A percentile compares a stretch with the other conserved stretches of the same genome.
phyloP scores from a whole-genome alignment of 1,284 basidiomycete species.

The Neonothopanus nambi region DNA sequence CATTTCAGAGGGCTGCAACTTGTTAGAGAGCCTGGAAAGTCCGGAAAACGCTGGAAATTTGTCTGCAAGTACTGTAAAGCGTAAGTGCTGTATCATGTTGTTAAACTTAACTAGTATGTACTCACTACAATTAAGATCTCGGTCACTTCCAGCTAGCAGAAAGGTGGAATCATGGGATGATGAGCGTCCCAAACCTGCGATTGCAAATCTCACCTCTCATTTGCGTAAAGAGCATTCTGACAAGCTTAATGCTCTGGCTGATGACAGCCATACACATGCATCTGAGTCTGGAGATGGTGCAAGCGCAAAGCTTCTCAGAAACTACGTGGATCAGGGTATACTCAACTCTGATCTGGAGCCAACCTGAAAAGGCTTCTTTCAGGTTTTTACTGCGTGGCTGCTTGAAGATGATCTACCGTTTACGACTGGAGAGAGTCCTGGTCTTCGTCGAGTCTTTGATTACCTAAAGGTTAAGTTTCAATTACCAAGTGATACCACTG shows the following conservation, averaged over 20 bases:
- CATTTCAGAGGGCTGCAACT: constrained; percentile 19
- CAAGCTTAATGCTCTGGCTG: neutral
- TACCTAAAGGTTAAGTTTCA: constrained; percentile 18
- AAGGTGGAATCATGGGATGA: constrained; percentile 21
- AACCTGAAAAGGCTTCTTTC: constrained; percentile 27
- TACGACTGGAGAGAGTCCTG: constrained; percentile 28
- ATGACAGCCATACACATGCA: too few relatives aligned
- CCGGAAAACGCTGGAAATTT: constrained; percentile 26
- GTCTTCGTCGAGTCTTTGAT: constrained; percentile 22
- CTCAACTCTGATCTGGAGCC: constrained; percentile 25
- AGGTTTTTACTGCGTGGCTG: constrained; percentile 33
- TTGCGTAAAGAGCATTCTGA: constrained; percentile 7
- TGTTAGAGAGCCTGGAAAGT: constrained; percentile 7
- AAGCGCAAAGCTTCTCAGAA: constrained; percentile 24
- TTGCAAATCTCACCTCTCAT: constrained; percentile 28
- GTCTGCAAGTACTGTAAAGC: constrained; percentile 21
- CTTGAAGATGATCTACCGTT: constrained; percentile 31
- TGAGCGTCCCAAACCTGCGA: constrained; percentile 22
- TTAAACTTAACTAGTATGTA: neutral
- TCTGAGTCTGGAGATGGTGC: neutral
- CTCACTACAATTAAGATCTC: constrained; percentile 1
- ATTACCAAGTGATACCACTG: constrained; percentile 31
- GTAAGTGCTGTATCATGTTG: constrained; percentile 12
- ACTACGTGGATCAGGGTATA: constrained; percentile 25
- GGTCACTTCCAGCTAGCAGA: constrained; percentile 9